These are phyloP conservation scores for Leptographium galeiforme DNA, from an alignment of 2,329 filamentous ascomycete genomes.

Conservation along the genomic window DNA sequence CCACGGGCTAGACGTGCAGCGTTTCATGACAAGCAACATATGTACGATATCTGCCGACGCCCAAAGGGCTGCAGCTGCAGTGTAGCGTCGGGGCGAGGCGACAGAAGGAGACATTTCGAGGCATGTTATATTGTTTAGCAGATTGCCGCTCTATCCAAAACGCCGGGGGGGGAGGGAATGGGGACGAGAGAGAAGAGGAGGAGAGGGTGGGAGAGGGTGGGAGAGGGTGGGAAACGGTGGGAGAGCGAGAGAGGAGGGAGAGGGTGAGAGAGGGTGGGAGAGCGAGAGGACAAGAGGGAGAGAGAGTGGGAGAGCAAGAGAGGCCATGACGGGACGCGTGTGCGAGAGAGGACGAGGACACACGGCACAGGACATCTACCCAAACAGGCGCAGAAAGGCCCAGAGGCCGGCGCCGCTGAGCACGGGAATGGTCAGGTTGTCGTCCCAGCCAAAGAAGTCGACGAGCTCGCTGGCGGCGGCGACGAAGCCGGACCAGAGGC, in stretches of 20 bases:
- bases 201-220: background rate
- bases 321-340: background rate
- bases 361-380: constrained; percentile 25
- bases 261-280: background rate
- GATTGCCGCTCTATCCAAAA: too few relatives aligned
- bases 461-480: constrained; percentile 82
- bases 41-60: too few relatives aligned
- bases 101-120: too few relatives aligned
- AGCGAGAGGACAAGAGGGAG: background rate
- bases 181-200: too few relatives aligned
- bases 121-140: too few relatives aligned
- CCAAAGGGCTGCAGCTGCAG: too few relatives aligned
- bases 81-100: too few relatives aligned
- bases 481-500: constrained; percentile 75
- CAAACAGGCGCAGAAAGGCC: constrained; percentile 83
- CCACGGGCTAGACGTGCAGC: too few relatives aligned
- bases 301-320: background rate
- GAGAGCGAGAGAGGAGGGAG: background rate
- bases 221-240: background rate
- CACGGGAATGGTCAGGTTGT: constrained; percentile 93
- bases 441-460: constrained; percentile 88
- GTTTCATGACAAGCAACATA: too few relatives aligned
- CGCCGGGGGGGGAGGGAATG: too few relatives aligned
- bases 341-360: background rate
- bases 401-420: constrained; percentile 80